Evolutionary conservation across 1,139 yeast genomes (phyloP), one percentile per base, ranked within the genome.

Genomic region (Pichiaceae sp.): DNA sequence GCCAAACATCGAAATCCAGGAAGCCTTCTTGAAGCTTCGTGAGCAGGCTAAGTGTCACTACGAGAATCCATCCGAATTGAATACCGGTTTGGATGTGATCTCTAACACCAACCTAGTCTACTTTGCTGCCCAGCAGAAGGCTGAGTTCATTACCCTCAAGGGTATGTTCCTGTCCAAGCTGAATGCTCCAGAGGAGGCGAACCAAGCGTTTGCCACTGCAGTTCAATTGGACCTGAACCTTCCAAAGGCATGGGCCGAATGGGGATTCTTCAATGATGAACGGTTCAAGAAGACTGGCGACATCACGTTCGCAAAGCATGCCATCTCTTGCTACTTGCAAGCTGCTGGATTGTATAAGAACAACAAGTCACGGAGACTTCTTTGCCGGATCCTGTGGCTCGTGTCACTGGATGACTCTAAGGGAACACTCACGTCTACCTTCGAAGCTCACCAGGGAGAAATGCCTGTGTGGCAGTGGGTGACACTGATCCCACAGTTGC

Each of bases 401-500:
- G 78, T 93, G 38, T 81, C 96, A 47, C 69, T 91, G 62, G 98
- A 91, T 59, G 96, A 91, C 56, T 68, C 79, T 3, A 70, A 78
- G 9, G 95, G 94, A 1, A 75, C 91, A 0, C 67, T 91, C 39
- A 75, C 94, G 0, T 80, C 78, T 48, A 96, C 96, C 0, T 91
- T 89, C 60, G 95, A 86, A 42, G 79, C 84, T 38, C 91, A 85
- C 58, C 75, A 93, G 45, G 97, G 98, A 17, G 99, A 93, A 46
- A 89, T 86, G 32, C 97, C 98, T 9, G 95, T 89, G 3, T 93
- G 99, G 99, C 91, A 91, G 56, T 93, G 98, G 98, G 86, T 91
- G 31, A 86, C 97, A 0, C 91, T 83, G 51, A 87, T 93, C 49
- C 98, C 98, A 3, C 98, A 93, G 59, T 68, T 93, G 43, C 68